These are phyloP conservation scores for Termitomyces sp. DNA, from an alignment of 768 basidiomycete species.

Conservation along the genomic window DNA sequence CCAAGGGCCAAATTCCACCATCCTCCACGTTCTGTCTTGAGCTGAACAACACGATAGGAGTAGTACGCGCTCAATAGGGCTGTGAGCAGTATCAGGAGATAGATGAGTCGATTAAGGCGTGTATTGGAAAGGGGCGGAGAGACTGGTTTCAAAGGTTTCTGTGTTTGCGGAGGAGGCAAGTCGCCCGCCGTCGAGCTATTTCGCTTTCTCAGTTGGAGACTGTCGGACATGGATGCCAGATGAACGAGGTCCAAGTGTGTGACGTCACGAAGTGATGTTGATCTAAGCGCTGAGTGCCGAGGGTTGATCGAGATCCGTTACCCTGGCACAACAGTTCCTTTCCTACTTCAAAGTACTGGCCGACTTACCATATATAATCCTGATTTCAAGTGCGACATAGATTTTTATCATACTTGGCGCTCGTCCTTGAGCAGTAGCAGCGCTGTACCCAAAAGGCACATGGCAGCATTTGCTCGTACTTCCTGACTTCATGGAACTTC, in stretches of 20 bases:
- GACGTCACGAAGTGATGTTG: background rate
- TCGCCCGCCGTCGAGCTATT: conserved; percentile 10
- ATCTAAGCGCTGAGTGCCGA: too few relatives aligned
- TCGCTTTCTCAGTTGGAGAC: conserved; percentile 7
- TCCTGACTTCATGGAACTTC: too few relatives aligned
- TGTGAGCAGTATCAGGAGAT: conserved; percentile 37
- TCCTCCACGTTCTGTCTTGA: conserved; percentile 41
- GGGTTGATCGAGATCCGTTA: background rate
- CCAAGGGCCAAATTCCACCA: conserved; percentile 57
- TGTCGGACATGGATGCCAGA: conserved; percentile 2
- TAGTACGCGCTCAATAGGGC: conserved; percentile 45
- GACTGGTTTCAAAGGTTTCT: conserved; percentile 24
- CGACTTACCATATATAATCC: too few relatives aligned
- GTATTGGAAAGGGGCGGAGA: conserved; percentile 39
- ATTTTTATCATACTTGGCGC: too few relatives aligned
- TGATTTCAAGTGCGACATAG: too few relatives aligned
- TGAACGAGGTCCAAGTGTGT: background rate
- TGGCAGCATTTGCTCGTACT: too few relatives aligned
- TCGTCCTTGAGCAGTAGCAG: too few relatives aligned
- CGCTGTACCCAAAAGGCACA: too few relatives aligned
- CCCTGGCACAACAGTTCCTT: too few relatives aligned
- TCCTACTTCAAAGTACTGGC: too few relatives aligned
- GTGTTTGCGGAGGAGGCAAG: conserved; percentile 25
- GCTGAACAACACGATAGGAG: conserved; percentile 41
- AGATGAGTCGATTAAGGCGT: conserved; percentile 45